phyloP scores from a whole-genome alignment of 2,329 filamentous ascomycete species.

The Periconia sp. region DNA sequence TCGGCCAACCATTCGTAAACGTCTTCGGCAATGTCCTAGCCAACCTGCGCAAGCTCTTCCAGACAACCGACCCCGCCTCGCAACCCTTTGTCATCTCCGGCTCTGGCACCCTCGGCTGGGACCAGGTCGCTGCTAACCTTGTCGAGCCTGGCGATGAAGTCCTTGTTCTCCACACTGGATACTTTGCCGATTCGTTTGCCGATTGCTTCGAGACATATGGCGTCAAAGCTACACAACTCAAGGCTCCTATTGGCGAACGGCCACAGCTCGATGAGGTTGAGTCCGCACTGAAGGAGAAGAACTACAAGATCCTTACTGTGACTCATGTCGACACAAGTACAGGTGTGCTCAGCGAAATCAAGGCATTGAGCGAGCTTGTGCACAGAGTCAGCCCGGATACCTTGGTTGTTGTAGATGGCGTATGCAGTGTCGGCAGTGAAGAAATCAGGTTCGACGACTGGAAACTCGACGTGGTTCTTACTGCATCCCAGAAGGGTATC shows the following conservation, averaged over 20 bases:
- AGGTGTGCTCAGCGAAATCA: conserved; percentile 88
- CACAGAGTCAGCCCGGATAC: conserved; percentile 88
- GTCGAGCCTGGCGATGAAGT: conserved; percentile 87
- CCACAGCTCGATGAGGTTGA: conserved; percentile 88
- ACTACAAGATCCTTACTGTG: conserved; percentile 91
- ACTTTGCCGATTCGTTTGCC: conserved; percentile 94
- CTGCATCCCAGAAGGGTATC: conserved; percentile 95
- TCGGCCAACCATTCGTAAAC: conserved; percentile 84
- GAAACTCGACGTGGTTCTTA: conserved; percentile 90
- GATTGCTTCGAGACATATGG: conserved; percentile 92
- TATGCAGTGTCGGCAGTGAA: conserved; percentile 95
- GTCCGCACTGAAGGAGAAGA: conserved; percentile 82
- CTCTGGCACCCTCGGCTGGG: conserved; percentile 95
- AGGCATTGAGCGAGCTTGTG: conserved; percentile 79
- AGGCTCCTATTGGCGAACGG: conserved; percentile 82
- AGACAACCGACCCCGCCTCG: conserved; percentile 76
- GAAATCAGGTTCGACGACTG: conserved; percentile 96
- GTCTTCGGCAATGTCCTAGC: conserved; percentile 87
- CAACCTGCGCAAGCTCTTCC: conserved; percentile 90
- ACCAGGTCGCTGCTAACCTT: conserved; percentile 91
- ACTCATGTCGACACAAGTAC: conserved; percentile 98
- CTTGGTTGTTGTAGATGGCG: conserved; percentile 88
- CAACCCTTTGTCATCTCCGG: conserved; percentile 94
- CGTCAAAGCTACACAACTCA: conserved; percentile 84
- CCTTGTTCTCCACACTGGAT: conserved; percentile 91